These are phyloP conservation scores for Prinsepia uniflora DNA, from an alignment of 306 rosid genomes.

Conservation along the genomic window DNA sequence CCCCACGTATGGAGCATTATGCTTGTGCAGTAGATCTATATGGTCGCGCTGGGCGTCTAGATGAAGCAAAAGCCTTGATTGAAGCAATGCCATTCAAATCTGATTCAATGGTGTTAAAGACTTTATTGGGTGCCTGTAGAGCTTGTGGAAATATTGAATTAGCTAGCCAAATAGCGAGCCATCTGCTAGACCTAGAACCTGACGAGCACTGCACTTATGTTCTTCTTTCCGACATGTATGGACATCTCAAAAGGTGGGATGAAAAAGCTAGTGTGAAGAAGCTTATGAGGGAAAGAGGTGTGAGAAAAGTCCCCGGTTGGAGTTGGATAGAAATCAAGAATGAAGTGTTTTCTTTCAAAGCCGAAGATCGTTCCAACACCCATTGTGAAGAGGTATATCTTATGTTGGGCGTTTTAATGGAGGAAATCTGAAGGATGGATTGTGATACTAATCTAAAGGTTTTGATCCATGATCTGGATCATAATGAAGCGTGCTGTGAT, in stretches of 20 bases:
- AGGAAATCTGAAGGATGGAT: conserved; percentile 37
- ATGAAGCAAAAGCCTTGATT: conserved; percentile 60
- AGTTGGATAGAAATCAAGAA: conserved; percentile 80
- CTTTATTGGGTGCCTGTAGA: conserved; percentile 76
- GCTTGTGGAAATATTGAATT: conserved; percentile 68
- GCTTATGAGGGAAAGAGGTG: conserved; percentile 74
- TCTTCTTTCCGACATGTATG: conserved; percentile 66
- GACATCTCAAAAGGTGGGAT: conserved; percentile 60
- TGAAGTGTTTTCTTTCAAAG: conserved; percentile 74
- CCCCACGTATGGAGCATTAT: conserved; percentile 67
- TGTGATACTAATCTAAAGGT: conserved; percentile 13
- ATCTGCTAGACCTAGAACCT: conserved; percentile 62
- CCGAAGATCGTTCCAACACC: conserved; percentile 66
- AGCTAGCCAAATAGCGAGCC: conserved; percentile 60
- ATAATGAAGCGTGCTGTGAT: neutral
- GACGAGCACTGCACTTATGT: conserved; percentile 77
- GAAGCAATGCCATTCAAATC: conserved; percentile 70
- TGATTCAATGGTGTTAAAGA: conserved; percentile 60
- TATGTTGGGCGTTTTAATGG: conserved; percentile 41
- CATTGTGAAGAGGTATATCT: conserved; percentile 38
- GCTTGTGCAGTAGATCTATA: conserved; percentile 79
- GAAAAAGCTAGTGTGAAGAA: conserved; percentile 61
- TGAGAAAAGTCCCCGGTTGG: conserved; percentile 80
- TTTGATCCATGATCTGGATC: conserved; percentile 25
- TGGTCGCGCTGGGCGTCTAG: conserved; percentile 61